A percentile compares a stretch with the other conserved stretches of the same genome.
Conservation (phyloP, 1,284 basidiomycete genomes). For the Sphagnurus paluster region DNA sequence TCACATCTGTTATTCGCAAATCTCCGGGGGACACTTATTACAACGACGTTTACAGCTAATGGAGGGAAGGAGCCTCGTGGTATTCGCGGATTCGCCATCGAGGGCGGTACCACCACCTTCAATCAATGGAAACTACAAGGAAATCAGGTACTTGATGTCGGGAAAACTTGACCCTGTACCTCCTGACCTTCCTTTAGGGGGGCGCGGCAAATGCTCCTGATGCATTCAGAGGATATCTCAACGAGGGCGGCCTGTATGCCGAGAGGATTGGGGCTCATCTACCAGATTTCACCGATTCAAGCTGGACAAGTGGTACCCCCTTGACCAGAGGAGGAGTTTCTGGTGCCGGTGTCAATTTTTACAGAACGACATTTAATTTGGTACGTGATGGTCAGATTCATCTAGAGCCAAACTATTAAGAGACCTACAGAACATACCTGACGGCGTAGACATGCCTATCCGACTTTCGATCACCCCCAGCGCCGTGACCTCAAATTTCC, state of each 20-base stretch:
- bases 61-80: conserved; percentile 54
- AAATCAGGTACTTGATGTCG: conserved; percentile 38
- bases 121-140: conserved; percentile 51
- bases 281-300: conserved; percentile 45
- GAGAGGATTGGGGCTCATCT: conserved; percentile 55
- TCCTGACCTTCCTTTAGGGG: conserved; percentile 32
- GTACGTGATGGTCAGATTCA: conserved; percentile 23
- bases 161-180: neutral
- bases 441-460: conserved; percentile 43
- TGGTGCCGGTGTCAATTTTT: conserved; percentile 52
- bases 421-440: conserved; percentile 32
- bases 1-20: conserved; percentile 4
- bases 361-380: conserved; percentile 48
- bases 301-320: conserved; percentile 40
- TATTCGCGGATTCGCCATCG: conserved; percentile 46
- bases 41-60: conserved; percentile 32
- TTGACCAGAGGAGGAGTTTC: conserved; percentile 34
- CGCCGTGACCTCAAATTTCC: conserved; percentile 43
- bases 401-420: neutral
- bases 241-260: conserved; percentile 53
- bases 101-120: conserved; percentile 41
- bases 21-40: neutral
- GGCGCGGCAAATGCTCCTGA: conserved; percentile 45
- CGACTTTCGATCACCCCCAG: conserved; percentile 45
- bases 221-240: conserved; percentile 47